phyloP scores from a whole-genome alignment of 1,284 basidiomycete genomes.

The Xerocomus nothofagi region DNA sequence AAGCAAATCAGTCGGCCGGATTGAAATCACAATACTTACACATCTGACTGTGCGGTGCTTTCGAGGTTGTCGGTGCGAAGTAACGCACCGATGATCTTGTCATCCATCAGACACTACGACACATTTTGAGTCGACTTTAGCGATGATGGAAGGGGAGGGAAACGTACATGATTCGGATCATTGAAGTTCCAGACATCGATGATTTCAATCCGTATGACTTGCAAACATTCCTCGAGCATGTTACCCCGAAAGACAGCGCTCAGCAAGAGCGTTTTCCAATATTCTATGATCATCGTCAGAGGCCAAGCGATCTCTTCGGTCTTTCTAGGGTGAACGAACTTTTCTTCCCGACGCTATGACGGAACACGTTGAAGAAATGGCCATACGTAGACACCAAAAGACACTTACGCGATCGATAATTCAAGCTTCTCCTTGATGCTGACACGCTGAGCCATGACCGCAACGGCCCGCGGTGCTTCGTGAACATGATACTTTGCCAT shows the following conservation, averaged over 20 bases:
- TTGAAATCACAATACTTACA: constrained; percentile 1
- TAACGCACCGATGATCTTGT: constrained; percentile 10
- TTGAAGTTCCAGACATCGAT: constrained; percentile 32
- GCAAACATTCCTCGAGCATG: constrained; percentile 21
- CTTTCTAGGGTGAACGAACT: constrained; percentile 8
- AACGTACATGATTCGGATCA: constrained; percentile 25
- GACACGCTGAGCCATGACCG: constrained; percentile 23
- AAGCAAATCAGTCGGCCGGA: not conserved
- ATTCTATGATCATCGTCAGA: constrained; percentile 17
- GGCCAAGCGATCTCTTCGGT: too few species aligned
- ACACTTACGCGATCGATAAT: constrained; percentile 16
- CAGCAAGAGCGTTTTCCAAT: constrained; percentile 30
- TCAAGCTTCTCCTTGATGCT: constrained; percentile 22
- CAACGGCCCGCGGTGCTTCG: constrained; percentile 7
- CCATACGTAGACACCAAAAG: not conserved
- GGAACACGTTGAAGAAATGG: not conserved
- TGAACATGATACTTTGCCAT: constrained; percentile 7
- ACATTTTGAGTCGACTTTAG: not conserved
- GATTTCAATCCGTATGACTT: constrained; percentile 29
- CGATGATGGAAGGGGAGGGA: not conserved
- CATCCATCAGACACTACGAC: constrained; percentile 7
- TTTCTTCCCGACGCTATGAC: constrained; percentile 26
- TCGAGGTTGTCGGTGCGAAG: constrained; percentile 5
- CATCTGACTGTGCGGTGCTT: not conserved
- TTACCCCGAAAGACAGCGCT: constrained; percentile 22